phyloP scores from a whole-genome alignment of 345 rosid species.

The Capsella bursapastoris region DNA sequence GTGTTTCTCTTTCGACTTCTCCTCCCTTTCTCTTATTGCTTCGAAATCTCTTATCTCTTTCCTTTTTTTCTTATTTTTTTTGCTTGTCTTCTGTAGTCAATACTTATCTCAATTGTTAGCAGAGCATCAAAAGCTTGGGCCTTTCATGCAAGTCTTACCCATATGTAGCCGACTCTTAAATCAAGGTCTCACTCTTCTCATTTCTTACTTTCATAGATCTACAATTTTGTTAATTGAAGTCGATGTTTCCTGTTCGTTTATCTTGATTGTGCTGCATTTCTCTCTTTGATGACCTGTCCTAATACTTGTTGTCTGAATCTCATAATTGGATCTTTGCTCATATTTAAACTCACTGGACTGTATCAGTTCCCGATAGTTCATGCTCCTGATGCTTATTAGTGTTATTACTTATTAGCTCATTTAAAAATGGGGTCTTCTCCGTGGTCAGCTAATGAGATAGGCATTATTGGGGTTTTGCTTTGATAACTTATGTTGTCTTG shows the following conservation, averaged over 20 bases:
- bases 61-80: conserved; percentile 35
- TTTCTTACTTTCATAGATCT: conserved; percentile 62
- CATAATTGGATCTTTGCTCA: conserved; percentile 3
- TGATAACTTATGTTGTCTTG: conserved; percentile 10
- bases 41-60: conserved; percentile 20
- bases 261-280: conserved; percentile 9
- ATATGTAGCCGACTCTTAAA: conserved; percentile 87
- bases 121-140: conserved; percentile 97
- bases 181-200: conserved; percentile 64
- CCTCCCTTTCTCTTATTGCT: conserved; percentile 15
- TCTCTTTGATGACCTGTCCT: conserved; percentile 15
- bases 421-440: background rate
- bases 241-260: background rate
- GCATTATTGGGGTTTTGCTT: conserved; percentile 31
- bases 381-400: conserved; percentile 2
- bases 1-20: conserved; percentile 44
- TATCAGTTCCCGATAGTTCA: background rate
- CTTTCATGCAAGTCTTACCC: conserved; percentile 93
- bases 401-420: background rate
- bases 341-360: background rate
- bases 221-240: conserved; percentile 34
- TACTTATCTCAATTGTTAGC: conserved; percentile 87
- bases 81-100: conserved; percentile 56
- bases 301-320: background rate
- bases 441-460: background rate